A percentile compares a stretch with the other conserved stretches of the same genome.
Conservation (phyloP, 108 stramenopile species). For the Nitzschia inconspicua region DNA sequence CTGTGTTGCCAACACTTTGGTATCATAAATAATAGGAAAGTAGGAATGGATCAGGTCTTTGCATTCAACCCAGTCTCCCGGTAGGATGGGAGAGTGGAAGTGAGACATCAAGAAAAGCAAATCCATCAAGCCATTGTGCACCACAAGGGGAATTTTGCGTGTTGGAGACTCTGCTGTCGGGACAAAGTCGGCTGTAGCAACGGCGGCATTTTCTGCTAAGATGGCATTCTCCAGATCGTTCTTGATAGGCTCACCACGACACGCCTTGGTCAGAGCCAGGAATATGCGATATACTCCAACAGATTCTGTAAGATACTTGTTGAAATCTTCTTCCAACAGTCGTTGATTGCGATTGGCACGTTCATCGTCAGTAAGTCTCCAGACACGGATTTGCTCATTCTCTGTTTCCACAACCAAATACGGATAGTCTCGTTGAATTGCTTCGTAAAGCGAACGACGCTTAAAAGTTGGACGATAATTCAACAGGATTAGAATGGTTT, state of each 20-base stretch:
- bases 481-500: too few species aligned
- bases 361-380: conserved; percentile 57
- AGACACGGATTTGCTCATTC: conserved; percentile 62
- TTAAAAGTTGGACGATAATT: too few species aligned
- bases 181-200: conserved; percentile 11
- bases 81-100: conserved; percentile 55
- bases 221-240: conserved; percentile 16
- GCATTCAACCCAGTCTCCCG: conserved; percentile 49
- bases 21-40: conserved; percentile 76
- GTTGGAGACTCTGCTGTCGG: not conserved
- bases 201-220: conserved; percentile 20
- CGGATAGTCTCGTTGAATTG: conserved; percentile 71
- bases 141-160: conserved; percentile 63
- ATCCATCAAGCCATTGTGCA: conserved; percentile 87
- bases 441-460: conserved; percentile 75
- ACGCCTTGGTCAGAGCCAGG: conserved; percentile 63
- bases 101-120: conserved; percentile 78
- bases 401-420: conserved; percentile 55
- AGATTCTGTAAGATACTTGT: conserved; percentile 43
- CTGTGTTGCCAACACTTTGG: conserved; percentile 67
- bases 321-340: conserved; percentile 52
- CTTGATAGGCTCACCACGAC: conserved; percentile 36
- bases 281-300: conserved; percentile 79
- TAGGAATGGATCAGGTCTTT: conserved; percentile 56
- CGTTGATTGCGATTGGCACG: conserved; percentile 40